These are phyloP conservation scores for Begonia peltatifolia DNA, from an alignment of 306 rosid species.

Conservation along the genomic window DNA sequence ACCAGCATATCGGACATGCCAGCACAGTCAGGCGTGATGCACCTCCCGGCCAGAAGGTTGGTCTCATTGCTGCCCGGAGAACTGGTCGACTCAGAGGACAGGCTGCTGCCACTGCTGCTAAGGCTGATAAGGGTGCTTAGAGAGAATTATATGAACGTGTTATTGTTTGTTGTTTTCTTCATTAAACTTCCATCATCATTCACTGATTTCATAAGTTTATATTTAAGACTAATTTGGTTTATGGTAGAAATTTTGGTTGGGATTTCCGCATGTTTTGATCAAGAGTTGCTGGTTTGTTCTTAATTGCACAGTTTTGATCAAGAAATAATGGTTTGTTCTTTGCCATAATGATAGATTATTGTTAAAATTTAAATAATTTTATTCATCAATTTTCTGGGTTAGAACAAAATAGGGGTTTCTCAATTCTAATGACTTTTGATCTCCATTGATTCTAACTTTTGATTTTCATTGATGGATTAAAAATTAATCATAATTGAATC, in stretches of 20 bases:
- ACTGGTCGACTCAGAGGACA: constrained; percentile 80
- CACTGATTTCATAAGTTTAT: too few species aligned
- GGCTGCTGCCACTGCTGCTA: constrained; percentile 64
- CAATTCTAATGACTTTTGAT: constrained; percentile 24
- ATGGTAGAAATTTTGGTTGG: too few species aligned
- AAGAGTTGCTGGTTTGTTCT: too few species aligned
- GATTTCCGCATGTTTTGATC: too few species aligned
- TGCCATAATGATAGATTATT: too few species aligned
- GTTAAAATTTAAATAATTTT: too few species aligned
- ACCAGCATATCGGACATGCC: constrained; percentile 80
- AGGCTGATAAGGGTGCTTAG: constrained; percentile 45
- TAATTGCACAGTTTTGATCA: constrained; percentile 22
- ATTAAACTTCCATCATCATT: too few species aligned
- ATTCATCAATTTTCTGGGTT: too few species aligned
- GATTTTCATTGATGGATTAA: too few species aligned
- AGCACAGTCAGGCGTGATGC: constrained; percentile 68
- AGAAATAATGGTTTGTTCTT: neutral
- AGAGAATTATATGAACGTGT: neutral
- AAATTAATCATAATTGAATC: too few species aligned
- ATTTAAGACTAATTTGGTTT: too few species aligned
- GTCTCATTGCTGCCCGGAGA: constrained; percentile 73
- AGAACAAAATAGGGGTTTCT: constrained; percentile 5
- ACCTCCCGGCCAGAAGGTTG: constrained; percentile 78
- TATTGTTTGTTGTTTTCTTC: too few species aligned
- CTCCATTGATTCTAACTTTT: constrained; percentile 33